Percentiles rank a stretch among this genome's conserved stretches.
phyloP scores from a whole-genome alignment of 495 filamentous ascomycete species.

The Neurospora sp. region DNA sequence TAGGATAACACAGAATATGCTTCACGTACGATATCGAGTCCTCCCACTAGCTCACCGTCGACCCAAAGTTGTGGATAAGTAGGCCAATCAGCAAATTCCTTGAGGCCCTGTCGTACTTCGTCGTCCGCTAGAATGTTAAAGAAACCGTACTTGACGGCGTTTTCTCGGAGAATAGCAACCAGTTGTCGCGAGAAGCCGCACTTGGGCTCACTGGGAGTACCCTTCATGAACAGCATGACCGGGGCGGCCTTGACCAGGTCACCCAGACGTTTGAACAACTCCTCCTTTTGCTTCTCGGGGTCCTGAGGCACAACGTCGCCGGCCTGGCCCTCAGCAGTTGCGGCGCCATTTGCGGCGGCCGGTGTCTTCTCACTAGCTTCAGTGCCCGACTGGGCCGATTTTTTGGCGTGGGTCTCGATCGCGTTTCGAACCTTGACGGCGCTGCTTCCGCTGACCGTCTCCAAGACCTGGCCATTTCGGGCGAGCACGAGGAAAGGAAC shows the following conservation, averaged over 20 bases:
- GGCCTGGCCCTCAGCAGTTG: conserved; percentile 7
- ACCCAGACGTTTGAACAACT: conserved; percentile 62
- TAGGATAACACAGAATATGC: neutral
- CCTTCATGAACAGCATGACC: conserved; percentile 96
- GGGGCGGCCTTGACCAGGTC: conserved; percentile 87
- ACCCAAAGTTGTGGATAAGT: conserved; percentile 91
- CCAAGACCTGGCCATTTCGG: conserved; percentile 57
- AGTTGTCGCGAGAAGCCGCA: conserved; percentile 91
- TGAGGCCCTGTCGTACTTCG: conserved; percentile 90
- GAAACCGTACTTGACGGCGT: conserved; percentile 90
- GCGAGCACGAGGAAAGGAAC: conserved; percentile 86
- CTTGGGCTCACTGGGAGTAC: conserved; percentile 81
- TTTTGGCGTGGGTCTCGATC: conserved; percentile 67
- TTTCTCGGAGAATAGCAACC: conserved; percentile 75
- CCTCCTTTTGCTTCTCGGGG: conserved; percentile 59
- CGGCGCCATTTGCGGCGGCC: conserved; percentile 22
- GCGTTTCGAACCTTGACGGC: conserved; percentile 68
- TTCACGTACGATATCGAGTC: conserved; percentile 83
- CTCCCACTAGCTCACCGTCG: conserved; percentile 74
- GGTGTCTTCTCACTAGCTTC: conserved; percentile 9
- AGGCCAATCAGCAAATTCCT: conserved; percentile 93
- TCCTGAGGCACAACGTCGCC: conserved; percentile 24
- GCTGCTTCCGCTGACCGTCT: conserved; percentile 81
- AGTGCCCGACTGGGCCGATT: conserved; percentile 5
- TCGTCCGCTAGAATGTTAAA: conserved; percentile 98